Conservation (phyloP, 805 yeast genomes). For the Teunomyces barrocoloradensis region DNA sequence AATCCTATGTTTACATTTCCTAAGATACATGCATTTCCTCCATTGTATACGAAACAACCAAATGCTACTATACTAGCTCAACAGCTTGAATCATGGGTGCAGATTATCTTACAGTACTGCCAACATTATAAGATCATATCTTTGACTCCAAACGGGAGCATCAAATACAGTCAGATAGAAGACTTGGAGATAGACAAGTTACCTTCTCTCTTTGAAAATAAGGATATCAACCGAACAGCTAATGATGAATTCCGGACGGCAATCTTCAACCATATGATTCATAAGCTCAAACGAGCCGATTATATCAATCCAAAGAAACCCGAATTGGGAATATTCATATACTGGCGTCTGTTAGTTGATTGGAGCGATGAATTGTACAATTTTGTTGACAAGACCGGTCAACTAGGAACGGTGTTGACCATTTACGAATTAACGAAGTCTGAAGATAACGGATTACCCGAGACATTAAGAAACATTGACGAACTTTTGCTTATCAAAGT, state of each 20-base stretch:
- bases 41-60: conserved; percentile 87
- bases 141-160: conserved; percentile 28
- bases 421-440: conserved; percentile 74
- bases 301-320: conserved; percentile 49
- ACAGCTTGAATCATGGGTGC: conserved; percentile 78
- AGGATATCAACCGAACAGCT: conserved; percentile 49
- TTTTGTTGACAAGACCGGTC: conserved; percentile 67
- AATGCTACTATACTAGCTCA: conserved; percentile 73
- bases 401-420: conserved; percentile 72
- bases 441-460: conserved; percentile 50
- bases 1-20: conserved; percentile 31
- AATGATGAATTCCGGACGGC: conserved; percentile 53
- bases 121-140: conserved; percentile 44
- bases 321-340: conserved; percentile 66
- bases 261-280: conserved; percentile 57
- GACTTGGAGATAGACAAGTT: conserved; percentile 14
- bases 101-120: conserved; percentile 61
- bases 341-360: conserved; percentile 54
- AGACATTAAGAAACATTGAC: conserved; percentile 66
- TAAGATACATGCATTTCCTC: conserved; percentile 68
- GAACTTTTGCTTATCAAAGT: conserved; percentile 51
- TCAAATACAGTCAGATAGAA: conserved; percentile 25
- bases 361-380: conserved; percentile 37
- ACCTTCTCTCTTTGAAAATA: conserved; percentile 50
- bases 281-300: conserved; percentile 51